These are phyloP conservation scores for Fusarium sambucinum DNA, from an alignment of 2,329 filamentous ascomycete genomes.

Conservation along the genomic window DNA sequence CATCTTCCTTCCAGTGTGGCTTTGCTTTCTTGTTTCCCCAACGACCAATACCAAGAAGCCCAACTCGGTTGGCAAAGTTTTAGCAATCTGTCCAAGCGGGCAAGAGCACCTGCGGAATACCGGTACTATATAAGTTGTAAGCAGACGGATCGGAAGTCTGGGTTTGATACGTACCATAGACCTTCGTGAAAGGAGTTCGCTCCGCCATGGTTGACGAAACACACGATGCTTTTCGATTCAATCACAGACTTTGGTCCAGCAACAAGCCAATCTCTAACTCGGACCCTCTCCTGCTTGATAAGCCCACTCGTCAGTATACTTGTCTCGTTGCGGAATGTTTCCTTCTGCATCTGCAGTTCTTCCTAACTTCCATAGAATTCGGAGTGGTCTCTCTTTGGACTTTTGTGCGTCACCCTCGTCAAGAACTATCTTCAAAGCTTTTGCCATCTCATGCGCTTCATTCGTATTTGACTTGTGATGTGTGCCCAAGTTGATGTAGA, in stretches of 20 bases:
- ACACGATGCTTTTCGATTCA: not conserved
- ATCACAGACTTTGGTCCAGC: not conserved
- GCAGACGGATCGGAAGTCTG: not conserved
- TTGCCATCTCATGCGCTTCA: not conserved
- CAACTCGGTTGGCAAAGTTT: not conserved
- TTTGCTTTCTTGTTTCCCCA: not conserved
- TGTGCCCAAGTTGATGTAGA: not conserved
- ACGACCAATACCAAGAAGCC: not conserved
- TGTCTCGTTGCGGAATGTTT: not conserved
- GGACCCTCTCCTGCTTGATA: not conserved
- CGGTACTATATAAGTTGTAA: not conserved
- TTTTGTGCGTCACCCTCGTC: accelerated
- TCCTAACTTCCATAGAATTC: not conserved
- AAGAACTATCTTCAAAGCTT: not conserved
- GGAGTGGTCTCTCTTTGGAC: not conserved
- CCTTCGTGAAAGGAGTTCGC: not conserved
- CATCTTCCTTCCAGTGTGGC: not conserved
- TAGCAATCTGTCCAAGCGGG: not conserved
- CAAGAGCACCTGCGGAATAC: not conserved
- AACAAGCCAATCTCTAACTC: not conserved
- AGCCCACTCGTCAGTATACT: not conserved
- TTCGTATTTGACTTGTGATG: not conserved
- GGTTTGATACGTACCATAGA: not conserved
- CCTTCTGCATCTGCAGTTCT: not conserved
- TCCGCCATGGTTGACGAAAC: not conserved